Percentiles rank a stretch among this genome's conserved stretches.
These are phyloP conservation scores for Metschnikowia picachoensis DNA, from an alignment of 805 yeast genomes.

Conservation along the genomic window DNA sequence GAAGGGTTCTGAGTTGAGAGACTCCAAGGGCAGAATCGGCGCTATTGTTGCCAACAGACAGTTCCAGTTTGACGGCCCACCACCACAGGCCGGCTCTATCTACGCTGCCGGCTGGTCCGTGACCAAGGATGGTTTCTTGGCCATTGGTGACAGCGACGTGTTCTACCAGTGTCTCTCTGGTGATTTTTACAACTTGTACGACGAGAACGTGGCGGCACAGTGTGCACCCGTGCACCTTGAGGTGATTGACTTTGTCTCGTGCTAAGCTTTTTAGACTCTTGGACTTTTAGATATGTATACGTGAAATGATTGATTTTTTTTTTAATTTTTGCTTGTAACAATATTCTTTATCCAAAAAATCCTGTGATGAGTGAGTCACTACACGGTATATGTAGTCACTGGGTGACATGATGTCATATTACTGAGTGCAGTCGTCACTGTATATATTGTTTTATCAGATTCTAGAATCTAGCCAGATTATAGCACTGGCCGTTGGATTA, in stretches of 20 bases:
- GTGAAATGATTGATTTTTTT: constrained; percentile 13
- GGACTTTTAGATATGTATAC: constrained; percentile 3
- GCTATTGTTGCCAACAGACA: constrained; percentile 80
- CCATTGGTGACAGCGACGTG: constrained; percentile 55
- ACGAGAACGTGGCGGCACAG: constrained; percentile 44
- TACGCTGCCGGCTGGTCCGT: constrained; percentile 40
- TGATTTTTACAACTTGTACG: constrained; percentile 74
- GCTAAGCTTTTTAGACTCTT: constrained; percentile 30
- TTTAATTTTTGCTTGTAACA: too few relatives aligned
- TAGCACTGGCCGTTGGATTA: too few relatives aligned
- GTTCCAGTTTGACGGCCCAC: constrained; percentile 76
- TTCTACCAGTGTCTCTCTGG: constrained; percentile 79
- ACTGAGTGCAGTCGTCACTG: too few relatives aligned
- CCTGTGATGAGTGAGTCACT: too few relatives aligned
- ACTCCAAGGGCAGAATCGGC: constrained; percentile 64
- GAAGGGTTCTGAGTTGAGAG: constrained; percentile 49
- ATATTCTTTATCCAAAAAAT: too few relatives aligned
- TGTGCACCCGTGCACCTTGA: constrained; percentile 61
- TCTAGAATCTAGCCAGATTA: too few relatives aligned
- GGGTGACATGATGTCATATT: too few relatives aligned
- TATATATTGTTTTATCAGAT: too few relatives aligned
- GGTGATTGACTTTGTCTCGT: constrained; percentile 53
- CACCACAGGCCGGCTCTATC: constrained; percentile 58
- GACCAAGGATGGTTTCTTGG: constrained; percentile 53
- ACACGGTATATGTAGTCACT: too few relatives aligned